Evolutionary conservation across 768 basidiomycete genomes (phyloP), one percentile per base, ranked within the genome.

Genomic region (Suillus weaverae): DNA sequence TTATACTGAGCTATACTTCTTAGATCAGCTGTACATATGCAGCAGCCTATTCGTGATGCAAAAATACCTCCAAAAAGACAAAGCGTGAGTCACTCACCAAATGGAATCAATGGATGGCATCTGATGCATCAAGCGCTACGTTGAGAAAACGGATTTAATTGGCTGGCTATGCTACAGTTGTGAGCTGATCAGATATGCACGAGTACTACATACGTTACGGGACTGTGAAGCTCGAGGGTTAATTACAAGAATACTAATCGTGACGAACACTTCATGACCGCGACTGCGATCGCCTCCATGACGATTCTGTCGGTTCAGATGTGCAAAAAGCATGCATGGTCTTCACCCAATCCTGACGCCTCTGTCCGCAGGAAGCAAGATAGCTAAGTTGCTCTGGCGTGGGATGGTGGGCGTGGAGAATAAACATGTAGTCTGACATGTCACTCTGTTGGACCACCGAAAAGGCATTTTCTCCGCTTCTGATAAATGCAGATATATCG

Each of bases 391-490:
- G 87, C 2, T 69, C 72, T 9, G 54, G 67, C 8, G 84, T 86
- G 5, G 87, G 87, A 43, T 70, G 77, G 70, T 88, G 86, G 1
- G 76, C 79, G 56, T 81, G 80, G 6, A 88, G 73, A 35, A 84
- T 75, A 57, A 86, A 77, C 32, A 79, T 72, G 63, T 83, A 81
- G 38, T 77, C 72, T 8, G 81, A 81, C 73, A 85, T 72, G 68
- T 83, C 82, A 22, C 71, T 72, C 36, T 68, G 71, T 61, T 85
- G 85, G 38, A 65, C 69, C 38, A 88, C 75, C 63, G 79, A 74
- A 10, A 87, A 69, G 1, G 62, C 73, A 66, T 87, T 87, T 10
- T 70, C 50, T 22, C 85, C 86, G 0, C 60, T 44, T 20, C 64
- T 69, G 30, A 85, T 65, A 61, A 83, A 80, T 20, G 77, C 76